phyloP scores from a whole-genome alignment of 345 rosid species.

The Garcia nutans region DNA sequence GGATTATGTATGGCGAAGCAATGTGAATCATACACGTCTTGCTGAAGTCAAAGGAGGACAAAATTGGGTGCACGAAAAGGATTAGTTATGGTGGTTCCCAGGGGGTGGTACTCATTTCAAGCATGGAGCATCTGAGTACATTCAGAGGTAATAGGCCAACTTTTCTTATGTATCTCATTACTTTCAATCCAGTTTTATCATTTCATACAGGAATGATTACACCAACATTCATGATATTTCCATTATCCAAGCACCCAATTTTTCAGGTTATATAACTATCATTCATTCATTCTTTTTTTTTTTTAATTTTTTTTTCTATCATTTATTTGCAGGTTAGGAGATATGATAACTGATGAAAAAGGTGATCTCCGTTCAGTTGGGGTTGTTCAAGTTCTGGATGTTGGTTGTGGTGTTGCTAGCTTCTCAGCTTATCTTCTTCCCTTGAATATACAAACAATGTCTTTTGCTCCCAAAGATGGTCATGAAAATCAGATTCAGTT shows the following conservation, averaged over 20 bases:
- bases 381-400: conserved; percentile 80
- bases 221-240: neutral
- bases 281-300: neutral
- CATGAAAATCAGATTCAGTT: conserved; percentile 98
- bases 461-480: conserved; percentile 92
- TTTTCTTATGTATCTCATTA: neutral
- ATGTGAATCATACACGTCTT: conserved; percentile 89
- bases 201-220: neutral
- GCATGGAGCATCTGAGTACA: conserved; percentile 90
- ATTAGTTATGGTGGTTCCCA: conserved; percentile 89
- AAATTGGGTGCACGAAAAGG: conserved; percentile 85
- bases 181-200: neutral
- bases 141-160: conserved; percentile 54
- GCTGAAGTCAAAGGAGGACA: conserved; percentile 95
- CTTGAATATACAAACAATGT: conserved; percentile 80
- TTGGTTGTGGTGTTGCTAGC: conserved; percentile 99
- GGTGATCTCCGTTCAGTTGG: conserved; percentile 90
- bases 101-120: conserved; percentile 99
- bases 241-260: neutral
- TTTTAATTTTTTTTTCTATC: neutral
- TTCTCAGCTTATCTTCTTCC: conserved; percentile 91
- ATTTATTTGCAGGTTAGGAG: conserved; percentile 61
- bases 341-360: conserved; percentile 64
- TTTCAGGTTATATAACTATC: neutral
- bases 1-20: conserved; percentile 88